Evolutionary conservation across 805 yeast genomes (phyloP).

Genomic region (Ogataea minuta): DNA sequence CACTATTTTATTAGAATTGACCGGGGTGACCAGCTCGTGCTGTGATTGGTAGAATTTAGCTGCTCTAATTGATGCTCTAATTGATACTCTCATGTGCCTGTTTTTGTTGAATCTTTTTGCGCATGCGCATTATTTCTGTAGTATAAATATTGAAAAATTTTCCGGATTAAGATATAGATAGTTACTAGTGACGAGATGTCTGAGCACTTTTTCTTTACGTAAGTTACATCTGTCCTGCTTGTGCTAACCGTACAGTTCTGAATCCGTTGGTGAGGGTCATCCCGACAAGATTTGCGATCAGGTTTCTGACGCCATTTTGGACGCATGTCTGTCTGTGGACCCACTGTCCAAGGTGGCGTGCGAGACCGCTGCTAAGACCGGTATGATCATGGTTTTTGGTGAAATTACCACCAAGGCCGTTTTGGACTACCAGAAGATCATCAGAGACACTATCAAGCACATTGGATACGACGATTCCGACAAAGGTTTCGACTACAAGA

Average conservation of each 20-base stretch:
- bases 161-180: conserved; percentile 7
- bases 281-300: conserved; percentile 98
- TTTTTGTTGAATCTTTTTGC: conserved; percentile 13
- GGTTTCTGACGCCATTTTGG: conserved; percentile 96
- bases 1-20: too few relatives aligned
- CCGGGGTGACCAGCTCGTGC: too few relatives aligned
- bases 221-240: conserved; percentile 10
- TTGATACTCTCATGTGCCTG: conserved; percentile 12
- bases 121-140: conserved; percentile 11
- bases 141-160: conserved; percentile 15
- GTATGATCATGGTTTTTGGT: conserved; percentile 99
- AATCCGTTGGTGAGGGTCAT: conserved; percentile 93
- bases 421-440: conserved; percentile 94
- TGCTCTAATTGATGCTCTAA: background rate
- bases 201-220: conserved; percentile 35
- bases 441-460: conserved; percentile 97
- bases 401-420: conserved; percentile 97
- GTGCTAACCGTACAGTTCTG: conserved; percentile 51
- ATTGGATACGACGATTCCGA: conserved; percentile 96
- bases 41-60: too few relatives aligned
- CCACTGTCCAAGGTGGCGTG: conserved; percentile 99
- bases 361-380: conserved; percentile 99
- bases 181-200: conserved; percentile 14
- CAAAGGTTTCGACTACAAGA: conserved; percentile 98
- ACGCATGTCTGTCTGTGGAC: conserved; percentile 93